Percentiles rank a stretch among this genome's conserved stretches.
phyloP scores from a whole-genome alignment of 2,329 filamentous ascomycete genomes.

The Colletotrichum horii region DNA sequence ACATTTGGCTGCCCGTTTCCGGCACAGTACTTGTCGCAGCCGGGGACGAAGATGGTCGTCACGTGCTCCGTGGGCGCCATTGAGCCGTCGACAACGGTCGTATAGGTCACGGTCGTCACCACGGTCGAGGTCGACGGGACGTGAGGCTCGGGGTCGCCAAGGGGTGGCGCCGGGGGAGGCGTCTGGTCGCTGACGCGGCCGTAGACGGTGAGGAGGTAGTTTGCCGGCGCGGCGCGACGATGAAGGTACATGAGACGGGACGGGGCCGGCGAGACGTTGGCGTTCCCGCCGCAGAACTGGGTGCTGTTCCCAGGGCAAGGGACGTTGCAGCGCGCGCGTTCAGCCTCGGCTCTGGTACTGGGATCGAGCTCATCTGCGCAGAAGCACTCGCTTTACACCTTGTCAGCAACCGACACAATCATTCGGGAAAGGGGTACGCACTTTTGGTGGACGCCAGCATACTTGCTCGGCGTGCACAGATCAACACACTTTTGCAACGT shows the following conservation, averaged over 20 bases:
- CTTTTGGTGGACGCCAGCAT: slow-evolving; percentile 44
- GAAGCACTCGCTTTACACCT: slow-evolving; percentile 39
- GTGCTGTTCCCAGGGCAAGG: slow-evolving; percentile 45
- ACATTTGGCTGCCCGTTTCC: slow-evolving; percentile 7
- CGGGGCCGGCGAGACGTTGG: slow-evolving; percentile 7
- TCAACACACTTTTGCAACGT: slow-evolving; percentile 42
- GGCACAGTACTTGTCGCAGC: slow-evolving; percentile 25
- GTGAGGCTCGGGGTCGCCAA: slow-evolving; percentile 29
- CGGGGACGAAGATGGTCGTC: slow-evolving; percentile 32
- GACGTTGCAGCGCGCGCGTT: slow-evolving; percentile 37
- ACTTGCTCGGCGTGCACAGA: slow-evolving; percentile 39
- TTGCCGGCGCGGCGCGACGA: slow-evolving; percentile 31
- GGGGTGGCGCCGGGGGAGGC: slow-evolving; percentile 36
- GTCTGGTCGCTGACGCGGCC: slow-evolving; percentile 35
- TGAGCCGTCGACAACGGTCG: slow-evolving; percentile 36
- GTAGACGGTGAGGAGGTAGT: slow-evolving; percentile 49
- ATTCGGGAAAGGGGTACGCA: background rate
- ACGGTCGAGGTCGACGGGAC: slow-evolving; percentile 24
- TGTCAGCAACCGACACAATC: background rate
- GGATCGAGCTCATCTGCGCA: slow-evolving; percentile 47
- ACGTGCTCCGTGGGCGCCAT: slow-evolving; percentile 37
- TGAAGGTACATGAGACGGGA: slow-evolving; percentile 13
- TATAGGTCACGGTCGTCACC: slow-evolving; percentile 34
- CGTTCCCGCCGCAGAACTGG: slow-evolving; percentile 48
- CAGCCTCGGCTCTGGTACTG: slow-evolving; percentile 39